These are phyloP conservation scores for Boletus coccyginus DNA, from an alignment of 768 basidiomycete genomes.

Conservation along the genomic window DNA sequence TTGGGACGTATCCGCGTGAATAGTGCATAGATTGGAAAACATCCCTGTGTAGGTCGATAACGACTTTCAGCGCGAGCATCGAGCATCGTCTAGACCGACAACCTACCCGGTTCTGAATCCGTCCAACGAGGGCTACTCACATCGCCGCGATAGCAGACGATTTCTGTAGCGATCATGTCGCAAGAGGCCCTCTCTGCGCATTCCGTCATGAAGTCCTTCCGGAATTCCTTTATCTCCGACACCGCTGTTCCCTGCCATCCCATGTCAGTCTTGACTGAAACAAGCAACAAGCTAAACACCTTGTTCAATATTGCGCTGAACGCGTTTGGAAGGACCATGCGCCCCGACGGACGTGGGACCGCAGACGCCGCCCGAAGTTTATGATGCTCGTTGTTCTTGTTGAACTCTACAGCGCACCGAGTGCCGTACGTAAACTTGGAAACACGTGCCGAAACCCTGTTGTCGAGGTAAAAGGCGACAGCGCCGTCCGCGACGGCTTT, in stretches of 20 bases:
- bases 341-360: constrained; percentile 32
- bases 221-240: constrained; percentile 31
- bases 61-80: neutral
- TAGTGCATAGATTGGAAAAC: constrained; percentile 23
- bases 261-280: neutral
- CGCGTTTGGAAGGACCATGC: constrained; percentile 31
- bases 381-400: constrained; percentile 30
- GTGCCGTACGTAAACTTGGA: constrained; percentile 40
- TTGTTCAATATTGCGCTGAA: constrained; percentile 32
- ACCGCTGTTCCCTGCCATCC: constrained; percentile 25
- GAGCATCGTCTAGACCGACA: neutral
- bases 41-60: constrained; percentile 18
- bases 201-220: constrained; percentile 32
- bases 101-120: constrained; percentile 29
- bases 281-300: constrained; percentile 1
- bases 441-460: constrained; percentile 38
- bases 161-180: constrained; percentile 28
- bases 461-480: constrained; percentile 42
- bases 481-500: constrained; percentile 49
- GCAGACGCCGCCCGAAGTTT: constrained; percentile 25
- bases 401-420: constrained; percentile 28
- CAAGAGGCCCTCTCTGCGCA: constrained; percentile 27
- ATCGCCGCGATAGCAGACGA: constrained; percentile 30
- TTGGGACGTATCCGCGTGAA: constrained; percentile 27
- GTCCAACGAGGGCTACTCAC: constrained; percentile 27